These are phyloP conservation scores for Nissolia schottii DNA, from an alignment of 306 rosid species.

Conservation along the genomic window DNA sequence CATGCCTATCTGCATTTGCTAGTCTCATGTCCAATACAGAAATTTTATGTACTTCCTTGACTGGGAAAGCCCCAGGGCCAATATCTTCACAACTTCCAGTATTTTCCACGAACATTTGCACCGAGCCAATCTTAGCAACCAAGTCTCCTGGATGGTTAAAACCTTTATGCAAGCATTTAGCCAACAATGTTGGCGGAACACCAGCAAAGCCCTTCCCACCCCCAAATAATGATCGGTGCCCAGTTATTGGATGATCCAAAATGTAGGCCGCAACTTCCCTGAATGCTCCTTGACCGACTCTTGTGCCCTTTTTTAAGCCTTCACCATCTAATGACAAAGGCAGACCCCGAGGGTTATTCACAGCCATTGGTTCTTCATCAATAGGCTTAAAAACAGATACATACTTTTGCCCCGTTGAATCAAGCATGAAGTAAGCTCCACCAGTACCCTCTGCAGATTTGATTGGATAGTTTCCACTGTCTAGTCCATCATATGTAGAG, in stretches of 20 bases:
- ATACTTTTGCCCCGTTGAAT: conserved; percentile 54
- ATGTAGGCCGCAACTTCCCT: conserved; percentile 94
- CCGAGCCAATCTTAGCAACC: conserved; percentile 71
- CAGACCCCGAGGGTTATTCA: conserved; percentile 75
- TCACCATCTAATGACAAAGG: conserved; percentile 75
- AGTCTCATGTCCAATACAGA: conserved; percentile 73
- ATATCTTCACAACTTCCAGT: conserved; percentile 87
- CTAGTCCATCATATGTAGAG: conserved; percentile 58
- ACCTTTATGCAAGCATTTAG: conserved; percentile 50
- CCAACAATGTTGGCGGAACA: conserved; percentile 78
- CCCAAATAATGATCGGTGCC: conserved; percentile 46
- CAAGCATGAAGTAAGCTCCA: conserved; percentile 84
- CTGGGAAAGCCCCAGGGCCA: conserved; percentile 75
- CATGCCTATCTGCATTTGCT: conserved; percentile 92
- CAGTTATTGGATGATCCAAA: conserved; percentile 66
- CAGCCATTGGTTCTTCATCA: conserved; percentile 96
- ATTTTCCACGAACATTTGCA: conserved; percentile 78
- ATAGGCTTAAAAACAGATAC: conserved; percentile 82
- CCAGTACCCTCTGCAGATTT: conserved; percentile 85
- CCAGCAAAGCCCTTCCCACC: conserved; percentile 72
- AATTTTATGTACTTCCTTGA: conserved; percentile 81
- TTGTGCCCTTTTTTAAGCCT: conserved; percentile 83
- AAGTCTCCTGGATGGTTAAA: conserved; percentile 57
- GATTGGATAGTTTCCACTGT: conserved; percentile 49
- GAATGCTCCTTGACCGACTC: conserved; percentile 85